These are phyloP conservation scores for Lactifluus subvellereus DNA, from an alignment of 768 basidiomycete genomes.

Conservation along the genomic window DNA sequence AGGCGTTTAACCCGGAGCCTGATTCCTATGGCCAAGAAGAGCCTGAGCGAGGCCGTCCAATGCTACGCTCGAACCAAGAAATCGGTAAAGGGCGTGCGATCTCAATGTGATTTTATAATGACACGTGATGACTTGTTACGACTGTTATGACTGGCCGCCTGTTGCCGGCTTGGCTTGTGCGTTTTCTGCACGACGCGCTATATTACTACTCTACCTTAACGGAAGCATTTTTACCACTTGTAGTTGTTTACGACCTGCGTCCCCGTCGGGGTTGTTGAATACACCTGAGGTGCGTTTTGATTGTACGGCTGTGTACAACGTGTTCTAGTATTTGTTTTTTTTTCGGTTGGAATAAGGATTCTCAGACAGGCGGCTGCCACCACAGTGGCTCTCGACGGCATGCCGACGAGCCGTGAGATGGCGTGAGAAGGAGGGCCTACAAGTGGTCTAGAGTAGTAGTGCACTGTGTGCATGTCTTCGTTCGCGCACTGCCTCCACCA, in stretches of 20 bases:
- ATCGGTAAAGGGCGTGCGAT: conserved; percentile 74
- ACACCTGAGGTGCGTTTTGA: conserved; percentile 6
- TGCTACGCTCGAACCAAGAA: conserved; percentile 54
- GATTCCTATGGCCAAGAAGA: conserved; percentile 42
- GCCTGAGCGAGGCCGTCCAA: conserved; percentile 58
- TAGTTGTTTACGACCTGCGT: neutral
- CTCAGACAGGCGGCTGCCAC: conserved; percentile 18
- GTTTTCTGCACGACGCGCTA: conserved; percentile 8
- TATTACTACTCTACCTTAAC: conserved; percentile 10
- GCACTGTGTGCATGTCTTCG: neutral
- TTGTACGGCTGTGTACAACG: conserved; percentile 11
- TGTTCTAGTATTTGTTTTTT: conserved; percentile 14
- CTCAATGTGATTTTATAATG: conserved; percentile 52
- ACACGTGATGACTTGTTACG: conserved; percentile 16
- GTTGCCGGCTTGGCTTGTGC: conserved; percentile 6
- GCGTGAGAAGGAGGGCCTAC: conserved; percentile 7
- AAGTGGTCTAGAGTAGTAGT: conserved; percentile 7
- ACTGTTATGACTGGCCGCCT: conserved; percentile 10
- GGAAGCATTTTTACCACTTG: neutral
- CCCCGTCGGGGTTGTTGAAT: conserved; percentile 9
- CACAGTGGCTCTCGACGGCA: neutral
- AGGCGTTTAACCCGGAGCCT: conserved; percentile 55
- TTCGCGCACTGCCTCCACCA: conserved; percentile 7
- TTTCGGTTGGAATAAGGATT: conserved; percentile 15
- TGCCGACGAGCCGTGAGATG: conserved; percentile 6